Percentiles rank a stretch among this genome's conserved stretches.
Evolutionary conservation across 129 eudicot genomes (phyloP).

Genomic region (Daucus carota): DH1_v3.0 NC_030383.2:6124001-6124500

Average conservation of each 20-base stretch:
- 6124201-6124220: no score
- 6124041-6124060: neutral
- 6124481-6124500: no score
- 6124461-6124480: no score
- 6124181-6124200: neutral
- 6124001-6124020: conserved; percentile 29
- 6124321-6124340: neutral
- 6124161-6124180: neutral
- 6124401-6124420: no score
- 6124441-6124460: no score
- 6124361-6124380: neutral
- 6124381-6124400: neutral
- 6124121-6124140: no score
- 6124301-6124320: neutral
- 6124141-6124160: neutral
- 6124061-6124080: conserved; percentile 12
- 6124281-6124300: neutral
- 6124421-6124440: no score
- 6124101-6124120: neutral
- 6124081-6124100: neutral
- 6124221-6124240: no score
- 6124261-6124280: no score
- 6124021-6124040: conserved; percentile 19
- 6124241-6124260: no score
- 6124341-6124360: neutral